Evolutionary conservation across 768 basidiomycete species (phyloP).

Genomic region (Hortiboletus campestris): DNA sequence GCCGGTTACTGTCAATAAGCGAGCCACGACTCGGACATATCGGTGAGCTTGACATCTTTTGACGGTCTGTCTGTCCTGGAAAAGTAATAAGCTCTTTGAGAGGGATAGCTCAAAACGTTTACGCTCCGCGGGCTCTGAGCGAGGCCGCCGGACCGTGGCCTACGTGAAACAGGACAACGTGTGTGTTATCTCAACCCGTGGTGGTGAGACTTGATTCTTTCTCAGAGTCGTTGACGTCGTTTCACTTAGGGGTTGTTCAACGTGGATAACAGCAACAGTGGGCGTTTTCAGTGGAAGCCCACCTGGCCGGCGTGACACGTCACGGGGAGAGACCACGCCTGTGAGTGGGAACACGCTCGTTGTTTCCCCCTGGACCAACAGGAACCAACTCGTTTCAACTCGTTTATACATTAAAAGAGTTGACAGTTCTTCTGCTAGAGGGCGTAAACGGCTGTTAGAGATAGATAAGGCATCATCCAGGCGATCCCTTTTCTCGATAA

Average conservation of each 20-base stretch:
- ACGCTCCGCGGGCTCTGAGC: not conserved
- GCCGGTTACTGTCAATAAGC: not conserved
- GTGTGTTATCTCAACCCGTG: not conserved
- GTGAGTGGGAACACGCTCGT: not conserved
- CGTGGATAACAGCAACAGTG: too few species aligned
- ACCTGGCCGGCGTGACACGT: not conserved
- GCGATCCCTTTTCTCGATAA: not conserved
- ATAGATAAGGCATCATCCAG: not conserved
- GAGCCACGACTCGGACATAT: not conserved
- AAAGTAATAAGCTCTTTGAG: not conserved
- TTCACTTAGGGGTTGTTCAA: not conserved
- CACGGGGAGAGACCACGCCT: too few species aligned
- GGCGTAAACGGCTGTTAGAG: not conserved
- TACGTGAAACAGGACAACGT: not conserved
- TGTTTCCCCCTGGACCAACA: too few species aligned
- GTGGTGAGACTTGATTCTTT: not conserved
- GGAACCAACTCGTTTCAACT: constrained; percentile 5
- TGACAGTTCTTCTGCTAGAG: not conserved
- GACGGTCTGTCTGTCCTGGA: not conserved
- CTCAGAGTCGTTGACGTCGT: not conserved
- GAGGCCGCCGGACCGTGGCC: not conserved
- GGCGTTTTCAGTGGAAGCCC: not conserved
- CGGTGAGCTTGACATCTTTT: not conserved
- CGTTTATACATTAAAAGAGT: not conserved
- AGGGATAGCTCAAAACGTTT: not conserved